Conservation (phyloP, 163 green algal genomes). For the Chlorella variabilis region DNA sequence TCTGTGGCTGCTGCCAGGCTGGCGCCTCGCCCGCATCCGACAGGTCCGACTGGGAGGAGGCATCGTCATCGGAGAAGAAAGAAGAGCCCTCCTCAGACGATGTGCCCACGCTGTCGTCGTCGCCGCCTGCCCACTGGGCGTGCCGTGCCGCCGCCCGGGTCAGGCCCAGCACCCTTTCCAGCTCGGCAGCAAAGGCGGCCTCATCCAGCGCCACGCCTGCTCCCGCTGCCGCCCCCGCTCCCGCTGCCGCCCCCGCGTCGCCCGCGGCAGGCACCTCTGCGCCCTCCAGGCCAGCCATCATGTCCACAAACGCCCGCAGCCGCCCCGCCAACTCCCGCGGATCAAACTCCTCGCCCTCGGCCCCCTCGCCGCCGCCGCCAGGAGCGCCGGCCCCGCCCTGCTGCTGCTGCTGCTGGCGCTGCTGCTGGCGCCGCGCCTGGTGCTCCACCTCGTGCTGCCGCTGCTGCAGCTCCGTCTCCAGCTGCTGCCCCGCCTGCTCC, state of each 20-base stretch:
- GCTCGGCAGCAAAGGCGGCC: slow-evolving; percentile 47
- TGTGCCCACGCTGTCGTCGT: slow-evolving; percentile 33
- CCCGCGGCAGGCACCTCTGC: slow-evolving; percentile 50
- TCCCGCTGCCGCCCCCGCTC: not conserved
- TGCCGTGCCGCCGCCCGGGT: not conserved
- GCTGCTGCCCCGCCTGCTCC: slow-evolving; percentile 36
- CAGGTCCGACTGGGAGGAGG: not conserved
- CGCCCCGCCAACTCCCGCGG: slow-evolving; percentile 43
- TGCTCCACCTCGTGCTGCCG: slow-evolving; percentile 46
- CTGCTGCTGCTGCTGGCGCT: slow-evolving; percentile 2
- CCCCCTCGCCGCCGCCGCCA: not conserved
- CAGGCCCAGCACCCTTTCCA: slow-evolving; percentile 47
- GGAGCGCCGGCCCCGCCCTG: not conserved
- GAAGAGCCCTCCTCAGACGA: slow-evolving; percentile 59
- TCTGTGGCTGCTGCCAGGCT: not conserved
- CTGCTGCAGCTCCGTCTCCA: slow-evolving; percentile 57
- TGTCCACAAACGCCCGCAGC: slow-evolving; percentile 52
- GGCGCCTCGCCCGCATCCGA: not conserved
- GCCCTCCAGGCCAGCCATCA: slow-evolving; percentile 53
- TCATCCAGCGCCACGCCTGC: slow-evolving; percentile 42
- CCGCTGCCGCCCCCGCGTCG: not conserved
- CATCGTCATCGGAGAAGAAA: slow-evolving; percentile 57
- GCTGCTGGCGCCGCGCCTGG: not conserved
- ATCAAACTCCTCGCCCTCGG: slow-evolving; percentile 38
- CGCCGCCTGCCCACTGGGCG: not conserved